Evolutionary conservation across 768 basidiomycete species (phyloP).

Genomic region (Agaricus blazei): DNA sequence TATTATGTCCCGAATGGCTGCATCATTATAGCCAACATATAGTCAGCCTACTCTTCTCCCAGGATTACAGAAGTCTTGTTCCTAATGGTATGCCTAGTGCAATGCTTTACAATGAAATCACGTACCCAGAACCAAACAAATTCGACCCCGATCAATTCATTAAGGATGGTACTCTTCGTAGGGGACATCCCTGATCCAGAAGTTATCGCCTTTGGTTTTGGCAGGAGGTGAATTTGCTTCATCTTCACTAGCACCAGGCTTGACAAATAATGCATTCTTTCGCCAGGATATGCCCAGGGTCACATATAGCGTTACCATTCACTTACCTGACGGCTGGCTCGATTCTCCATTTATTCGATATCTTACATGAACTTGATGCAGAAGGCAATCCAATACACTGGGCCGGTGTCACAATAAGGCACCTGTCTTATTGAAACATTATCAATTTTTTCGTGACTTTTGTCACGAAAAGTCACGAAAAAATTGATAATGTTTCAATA

Average conservation of each 20-base stretch:
- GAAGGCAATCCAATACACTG: constrained; percentile 13
- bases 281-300: too few species aligned
- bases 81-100: constrained; percentile 21
- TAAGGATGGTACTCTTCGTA: constrained; percentile 13
- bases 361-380: not conserved
- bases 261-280: too few species aligned
- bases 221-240: constrained; percentile 15
- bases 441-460: too few species aligned
- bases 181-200: constrained; percentile 20
- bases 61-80: too few species aligned
- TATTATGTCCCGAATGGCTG: constrained; percentile 33
- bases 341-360: constrained; percentile 1
- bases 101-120: constrained; percentile 30
- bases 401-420: too few species aligned
- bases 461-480: too few species aligned
- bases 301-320: too few species aligned
- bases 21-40: constrained; percentile 22
- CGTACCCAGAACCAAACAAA: constrained; percentile 30
- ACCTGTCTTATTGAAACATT: too few species aligned
- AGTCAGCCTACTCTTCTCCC: constrained; percentile 12
- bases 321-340: too few species aligned
- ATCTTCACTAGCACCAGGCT: not conserved
- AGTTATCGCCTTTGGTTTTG: constrained; percentile 24
- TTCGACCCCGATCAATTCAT: constrained; percentile 39
- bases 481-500: too few species aligned